Conservation (phyloP, 805 yeast species). For the Teunomyces atbi region DNA sequence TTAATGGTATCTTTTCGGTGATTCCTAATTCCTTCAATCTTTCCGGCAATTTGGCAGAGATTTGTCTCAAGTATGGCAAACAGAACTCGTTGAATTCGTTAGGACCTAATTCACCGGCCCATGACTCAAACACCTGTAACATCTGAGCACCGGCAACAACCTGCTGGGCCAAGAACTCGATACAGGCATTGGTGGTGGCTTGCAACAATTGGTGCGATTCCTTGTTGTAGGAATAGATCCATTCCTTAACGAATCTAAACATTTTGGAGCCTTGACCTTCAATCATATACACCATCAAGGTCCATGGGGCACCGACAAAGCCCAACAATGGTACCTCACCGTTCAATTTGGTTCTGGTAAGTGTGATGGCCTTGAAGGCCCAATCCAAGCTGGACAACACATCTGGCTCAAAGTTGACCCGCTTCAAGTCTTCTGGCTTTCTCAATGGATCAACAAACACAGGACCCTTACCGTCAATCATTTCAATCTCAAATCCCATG, state of each 20-base stretch:
- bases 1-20: conserved; percentile 72
- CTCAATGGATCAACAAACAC: conserved; percentile 87
- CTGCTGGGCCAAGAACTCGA: conserved; percentile 91
- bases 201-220: conserved; percentile 69
- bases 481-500: conserved; percentile 91
- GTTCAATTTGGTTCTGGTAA: conserved; percentile 79
- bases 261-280: conserved; percentile 96
- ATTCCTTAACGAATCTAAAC: conserved; percentile 86
- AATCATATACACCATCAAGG: conserved; percentile 91
- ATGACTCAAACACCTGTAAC: conserved; percentile 93
- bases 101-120: conserved; percentile 97
- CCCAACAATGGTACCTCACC: conserved; percentile 96
- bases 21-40: conserved; percentile 73
- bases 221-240: conserved; percentile 81
- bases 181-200: conserved; percentile 79
- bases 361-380: conserved; percentile 92
- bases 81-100: conserved; percentile 84
- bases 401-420: conserved; percentile 62
- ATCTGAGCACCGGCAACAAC: conserved; percentile 98
- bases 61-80: conserved; percentile 81
- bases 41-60: conserved; percentile 62
- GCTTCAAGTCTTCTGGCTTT: conserved; percentile 61
- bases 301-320: conserved; percentile 98
- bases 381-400: conserved; percentile 78
- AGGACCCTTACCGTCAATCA: conserved; percentile 95